phyloP scores from a whole-genome alignment of 148 eudicot species.

The Pharnaceum exiguum region DNA sequence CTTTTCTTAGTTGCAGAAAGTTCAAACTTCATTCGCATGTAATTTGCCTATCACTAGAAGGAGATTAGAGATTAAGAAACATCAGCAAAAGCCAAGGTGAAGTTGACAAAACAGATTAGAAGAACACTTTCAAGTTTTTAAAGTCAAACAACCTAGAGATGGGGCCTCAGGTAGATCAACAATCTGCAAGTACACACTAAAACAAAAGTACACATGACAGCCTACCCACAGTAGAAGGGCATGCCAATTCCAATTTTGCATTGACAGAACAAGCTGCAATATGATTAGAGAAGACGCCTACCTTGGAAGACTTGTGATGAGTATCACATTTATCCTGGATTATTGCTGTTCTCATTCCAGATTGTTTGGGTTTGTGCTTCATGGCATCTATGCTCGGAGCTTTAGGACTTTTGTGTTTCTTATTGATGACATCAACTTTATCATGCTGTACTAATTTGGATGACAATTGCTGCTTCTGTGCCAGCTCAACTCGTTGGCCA shows the following conservation, averaged over 20 bases:
- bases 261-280: background rate
- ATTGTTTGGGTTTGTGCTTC: conserved; percentile 36
- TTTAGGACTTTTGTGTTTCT: conserved; percentile 19
- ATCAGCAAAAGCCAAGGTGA: background rate
- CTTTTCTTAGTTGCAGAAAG: too few species aligned
- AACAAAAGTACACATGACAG: too few species aligned
- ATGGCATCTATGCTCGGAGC: conserved; percentile 18
- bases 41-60: too few species aligned
- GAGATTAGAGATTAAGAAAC: background rate
- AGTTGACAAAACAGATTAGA: background rate
- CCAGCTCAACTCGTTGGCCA: conserved; percentile 24
- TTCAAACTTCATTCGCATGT: too few species aligned
- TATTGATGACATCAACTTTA: conserved; percentile 13
- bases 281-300: conserved; percentile 15
- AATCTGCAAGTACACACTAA: too few species aligned
- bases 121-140: too few species aligned
- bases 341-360: conserved; percentile 13
- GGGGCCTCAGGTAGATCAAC: too few species aligned
- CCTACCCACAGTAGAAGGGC: too few species aligned
- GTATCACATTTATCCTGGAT: conserved; percentile 35
- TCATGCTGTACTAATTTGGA: conserved; percentile 19
- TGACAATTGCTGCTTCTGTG: conserved; percentile 15
- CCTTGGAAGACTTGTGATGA: conserved; percentile 28
- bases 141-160: too few species aligned
- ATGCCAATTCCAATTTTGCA: too few species aligned